Evolutionary conservation across 495 filamentous ascomycete genomes (phyloP).

Genomic region (Mytilinidion resinicola): DNA sequence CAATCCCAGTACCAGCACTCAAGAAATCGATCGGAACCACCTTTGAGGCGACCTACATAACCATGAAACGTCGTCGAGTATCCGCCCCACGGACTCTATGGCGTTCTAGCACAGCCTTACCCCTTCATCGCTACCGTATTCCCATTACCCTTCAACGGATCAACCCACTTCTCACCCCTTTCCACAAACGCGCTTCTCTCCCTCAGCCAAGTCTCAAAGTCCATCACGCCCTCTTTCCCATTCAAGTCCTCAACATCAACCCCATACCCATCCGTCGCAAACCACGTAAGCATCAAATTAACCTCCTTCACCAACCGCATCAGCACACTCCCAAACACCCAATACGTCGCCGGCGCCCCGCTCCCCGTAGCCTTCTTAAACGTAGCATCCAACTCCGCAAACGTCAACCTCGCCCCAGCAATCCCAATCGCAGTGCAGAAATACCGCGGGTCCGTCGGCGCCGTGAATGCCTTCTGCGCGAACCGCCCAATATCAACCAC

Average conservation of each 20-base stretch:
- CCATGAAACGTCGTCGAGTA: no score
- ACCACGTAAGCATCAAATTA: conserved; percentile 55
- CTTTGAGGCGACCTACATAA: no score
- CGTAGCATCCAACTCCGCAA: conserved; percentile 38
- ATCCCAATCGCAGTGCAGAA: conserved; percentile 43
- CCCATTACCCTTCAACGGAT: no score
- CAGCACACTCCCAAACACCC: conserved; percentile 23
- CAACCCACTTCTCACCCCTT: no score
- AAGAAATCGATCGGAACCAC: no score
- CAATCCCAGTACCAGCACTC: no score
- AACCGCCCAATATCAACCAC: conserved; percentile 57
- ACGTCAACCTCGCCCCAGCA: conserved; percentile 52
- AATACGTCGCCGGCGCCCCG: conserved; percentile 33
- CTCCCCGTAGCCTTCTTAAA: conserved; percentile 41
- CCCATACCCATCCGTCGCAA: conserved; percentile 51
- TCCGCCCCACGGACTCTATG: no score
- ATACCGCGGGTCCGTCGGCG: conserved; percentile 36
- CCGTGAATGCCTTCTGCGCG: conserved; percentile 50
- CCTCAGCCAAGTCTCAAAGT: conserved; percentile 54
- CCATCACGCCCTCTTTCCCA: conserved; percentile 44
- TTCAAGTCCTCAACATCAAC: conserved; percentile 49
- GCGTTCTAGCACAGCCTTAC: no score
- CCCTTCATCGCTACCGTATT: no score
- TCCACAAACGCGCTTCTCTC: conserved; percentile 40
- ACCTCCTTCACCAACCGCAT: conserved; percentile 47